A percentile compares a stretch with the other conserved stretches of the same genome.
Conservation (phyloP, 441 rosid species). For the Aleurites moluccanus region DNA sequence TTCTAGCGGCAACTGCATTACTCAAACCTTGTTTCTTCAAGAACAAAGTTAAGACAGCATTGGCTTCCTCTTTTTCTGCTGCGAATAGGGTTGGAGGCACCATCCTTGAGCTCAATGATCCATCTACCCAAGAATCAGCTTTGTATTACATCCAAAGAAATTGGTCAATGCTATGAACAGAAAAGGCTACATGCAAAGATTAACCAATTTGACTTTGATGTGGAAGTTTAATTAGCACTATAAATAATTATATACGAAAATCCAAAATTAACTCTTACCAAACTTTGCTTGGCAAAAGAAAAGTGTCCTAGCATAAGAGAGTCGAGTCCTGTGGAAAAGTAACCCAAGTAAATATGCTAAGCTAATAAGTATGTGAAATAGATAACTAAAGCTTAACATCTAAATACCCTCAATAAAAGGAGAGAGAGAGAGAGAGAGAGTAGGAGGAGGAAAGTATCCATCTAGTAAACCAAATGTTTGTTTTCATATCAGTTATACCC, state of each 20-base stretch:
- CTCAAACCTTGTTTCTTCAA: constrained; percentile 78
- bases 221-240: neutral
- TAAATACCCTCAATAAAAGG: neutral
- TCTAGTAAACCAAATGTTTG: too few species aligned
- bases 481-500: too few species aligned
- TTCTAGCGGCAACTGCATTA: constrained; percentile 40
- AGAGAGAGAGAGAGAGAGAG: neutral
- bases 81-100: constrained; percentile 62
- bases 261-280: constrained; percentile 31
- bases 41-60: constrained; percentile 79
- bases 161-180: constrained; percentile 5
- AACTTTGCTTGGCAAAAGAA: constrained; percentile 47
- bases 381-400: neutral
- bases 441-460: neutral
- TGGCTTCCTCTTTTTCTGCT: constrained; percentile 95
- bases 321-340: constrained; percentile 36
- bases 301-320: constrained; percentile 40
- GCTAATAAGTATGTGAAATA: neutral
- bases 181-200: neutral
- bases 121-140: constrained; percentile 57
- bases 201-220: neutral
- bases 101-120: constrained; percentile 45
- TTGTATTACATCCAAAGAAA: constrained; percentile 22
- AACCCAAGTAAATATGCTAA: neutral
- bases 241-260: neutral